Evolutionary conservation across 768 basidiomycete species (phyloP).

Genomic region (Suillus occidentalis): DNA sequence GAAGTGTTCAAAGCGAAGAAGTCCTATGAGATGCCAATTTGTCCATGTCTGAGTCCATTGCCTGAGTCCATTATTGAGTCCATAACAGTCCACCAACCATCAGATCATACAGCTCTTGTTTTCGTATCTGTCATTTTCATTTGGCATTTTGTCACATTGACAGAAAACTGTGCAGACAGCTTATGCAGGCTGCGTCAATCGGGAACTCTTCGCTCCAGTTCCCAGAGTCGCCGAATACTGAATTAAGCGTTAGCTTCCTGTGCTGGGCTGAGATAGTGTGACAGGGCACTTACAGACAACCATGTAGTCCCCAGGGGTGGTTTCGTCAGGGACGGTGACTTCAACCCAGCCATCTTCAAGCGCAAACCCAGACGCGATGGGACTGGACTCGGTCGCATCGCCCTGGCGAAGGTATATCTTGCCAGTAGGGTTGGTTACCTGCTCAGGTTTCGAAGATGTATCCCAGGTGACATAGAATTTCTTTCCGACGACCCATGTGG

Average conservation of each 20-base stretch:
- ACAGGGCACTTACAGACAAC: constrained; percentile 42
- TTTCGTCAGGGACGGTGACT: constrained; percentile 41
- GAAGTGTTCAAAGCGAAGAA: not conserved
- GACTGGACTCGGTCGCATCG: constrained; percentile 27
- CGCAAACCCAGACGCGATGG: constrained; percentile 39
- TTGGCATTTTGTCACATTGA: not conserved
- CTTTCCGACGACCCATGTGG: constrained; percentile 43
- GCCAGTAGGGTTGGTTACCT: constrained; percentile 51
- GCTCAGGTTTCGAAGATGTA: constrained; percentile 36
- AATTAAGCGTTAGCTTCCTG: constrained; percentile 5
- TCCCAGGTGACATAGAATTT: constrained; percentile 49
- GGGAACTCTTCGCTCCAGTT: constrained; percentile 46
- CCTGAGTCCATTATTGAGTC: not conserved
- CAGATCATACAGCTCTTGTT: not conserved
- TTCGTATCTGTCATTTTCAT: not conserved
- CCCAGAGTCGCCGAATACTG: constrained; percentile 58
- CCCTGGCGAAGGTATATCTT: constrained; percentile 42
- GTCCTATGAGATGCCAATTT: constrained; percentile 1
- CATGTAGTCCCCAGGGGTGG: constrained; percentile 40
- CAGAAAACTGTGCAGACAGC: not conserved
- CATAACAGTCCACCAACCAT: not conserved
- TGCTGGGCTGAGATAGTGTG: not conserved
- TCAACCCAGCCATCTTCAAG: constrained; percentile 35
- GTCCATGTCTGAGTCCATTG: not conserved
- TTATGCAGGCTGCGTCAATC: constrained; percentile 31